Evolutionary conservation across 1,284 basidiomycete species (phyloP), one percentile per base, ranked within the genome.

Genomic region (Ustilago shanxiensis): DNA sequence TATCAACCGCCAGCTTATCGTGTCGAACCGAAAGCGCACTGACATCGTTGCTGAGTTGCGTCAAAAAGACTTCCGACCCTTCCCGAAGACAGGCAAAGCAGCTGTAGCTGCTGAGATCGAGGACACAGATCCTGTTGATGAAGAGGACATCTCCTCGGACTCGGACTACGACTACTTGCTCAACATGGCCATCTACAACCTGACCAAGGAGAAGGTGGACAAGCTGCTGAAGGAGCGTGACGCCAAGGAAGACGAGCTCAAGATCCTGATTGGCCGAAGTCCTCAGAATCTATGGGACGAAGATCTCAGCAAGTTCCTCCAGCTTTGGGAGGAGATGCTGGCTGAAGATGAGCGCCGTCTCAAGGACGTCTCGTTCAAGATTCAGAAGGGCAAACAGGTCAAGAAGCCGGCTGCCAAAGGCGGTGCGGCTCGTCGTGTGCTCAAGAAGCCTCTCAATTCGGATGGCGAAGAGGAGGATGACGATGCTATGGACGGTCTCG

Each of bases 121-220:
- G 54, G 76, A 77, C n/a, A 63, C 49, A 8, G 72, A 79, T 31
- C 45, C 66, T 9, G 92, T 92, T 73, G 90, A 91, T 1, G 91
- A 90, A 8, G 90, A 89, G 3, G 84, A 83, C n/a, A 76, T 78
- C 49, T 88, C 87, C n/a, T 87, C 88, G n/a, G 87, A 86, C 47
- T 90, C 90, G 45, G 97, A 98, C 87, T 99, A 89, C 84, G 96
- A 99, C 86, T 99, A 99, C 87, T 87, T 99, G 69, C 88, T 99
- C 68, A 91, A 93, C 29, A 99, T 99, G 96, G 88, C 93, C 6
- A 95, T 99, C 85, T 95, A 91, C 89, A 98, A 92, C 87, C 88
- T 99, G 88, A 99, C 97, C 1, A 91, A 90, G 79, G 96, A 99
- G 88, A 96, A 95, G 92, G 95, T 93, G 72, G 92, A 93, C 66